A percentile compares a stretch with the other conserved stretches of the same genome.
Evolutionary conservation across 2,329 filamentous ascomycete species (phyloP).

Genomic region (Neocatenulostroma microsporum): DNA sequence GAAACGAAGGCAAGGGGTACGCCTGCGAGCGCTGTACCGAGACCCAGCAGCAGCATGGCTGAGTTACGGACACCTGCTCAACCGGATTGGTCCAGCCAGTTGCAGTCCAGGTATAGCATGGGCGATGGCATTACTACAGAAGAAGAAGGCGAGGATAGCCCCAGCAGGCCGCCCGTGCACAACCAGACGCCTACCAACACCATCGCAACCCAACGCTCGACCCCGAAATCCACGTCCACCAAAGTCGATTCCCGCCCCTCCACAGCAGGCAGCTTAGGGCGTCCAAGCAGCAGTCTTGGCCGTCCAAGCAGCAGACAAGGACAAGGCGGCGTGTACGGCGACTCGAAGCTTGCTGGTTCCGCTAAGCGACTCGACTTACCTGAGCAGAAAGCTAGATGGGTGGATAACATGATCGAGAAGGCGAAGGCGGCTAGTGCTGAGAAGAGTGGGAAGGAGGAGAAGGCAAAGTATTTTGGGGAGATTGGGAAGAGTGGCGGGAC

Average conservation of each 20-base stretch:
- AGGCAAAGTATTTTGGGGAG: slow-evolving; percentile 52
- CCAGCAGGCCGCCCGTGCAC: background rate
- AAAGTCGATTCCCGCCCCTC: slow-evolving; percentile 16
- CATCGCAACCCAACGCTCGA: slow-evolving; percentile 7
- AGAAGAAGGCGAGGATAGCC: background rate
- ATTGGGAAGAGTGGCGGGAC: slow-evolving; percentile 65
- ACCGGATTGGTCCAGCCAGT: slow-evolving; percentile 3
- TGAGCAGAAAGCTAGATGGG: slow-evolving; percentile 69
- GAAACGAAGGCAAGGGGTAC: background rate
- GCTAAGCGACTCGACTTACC: too few species aligned
- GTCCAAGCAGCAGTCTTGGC: slow-evolving; percentile 8
- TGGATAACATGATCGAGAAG: slow-evolving; percentile 74
- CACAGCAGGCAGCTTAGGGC: slow-evolving; percentile 18
- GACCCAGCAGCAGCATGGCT: slow-evolving; percentile 1
- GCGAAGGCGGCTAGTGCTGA: slow-evolving; percentile 59
- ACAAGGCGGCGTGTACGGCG: too few species aligned
- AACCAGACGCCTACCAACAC: background rate
- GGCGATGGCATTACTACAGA: slow-evolving; percentile 3
- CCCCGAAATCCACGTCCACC: slow-evolving; percentile 14
- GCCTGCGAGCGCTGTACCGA: background rate
- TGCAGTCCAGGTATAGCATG: slow-evolving; percentile 5
- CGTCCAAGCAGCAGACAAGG: slow-evolving; percentile 12
- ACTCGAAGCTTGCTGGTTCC: too few species aligned
- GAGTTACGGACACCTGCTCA: too few species aligned
- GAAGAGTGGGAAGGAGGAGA: slow-evolving; percentile 29